phyloP scores from a whole-genome alignment of 2,329 filamentous ascomycete genomes.

The Raffaelea albimanens region DNA sequence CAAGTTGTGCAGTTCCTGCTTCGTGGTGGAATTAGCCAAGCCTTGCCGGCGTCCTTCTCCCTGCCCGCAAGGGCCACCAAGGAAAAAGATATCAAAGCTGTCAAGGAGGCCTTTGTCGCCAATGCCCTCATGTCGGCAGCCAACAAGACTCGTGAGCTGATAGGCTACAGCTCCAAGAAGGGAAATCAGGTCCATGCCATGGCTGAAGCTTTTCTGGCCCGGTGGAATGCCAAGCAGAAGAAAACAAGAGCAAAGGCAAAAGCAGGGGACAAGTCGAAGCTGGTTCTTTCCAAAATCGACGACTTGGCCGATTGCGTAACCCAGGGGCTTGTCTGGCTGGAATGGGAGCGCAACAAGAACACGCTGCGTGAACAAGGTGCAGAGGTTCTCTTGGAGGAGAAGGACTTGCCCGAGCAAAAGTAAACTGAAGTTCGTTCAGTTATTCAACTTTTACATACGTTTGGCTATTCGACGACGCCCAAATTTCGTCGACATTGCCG shows the following conservation, averaged over 20 bases:
- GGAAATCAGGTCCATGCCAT: slow-evolving; percentile 2
- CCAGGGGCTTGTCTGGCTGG: slow-evolving; percentile 67
- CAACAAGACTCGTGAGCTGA: no score
- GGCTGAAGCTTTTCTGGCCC: slow-evolving; percentile 8
- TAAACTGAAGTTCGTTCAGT: neutral
- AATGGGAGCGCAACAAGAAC: slow-evolving; percentile 58
- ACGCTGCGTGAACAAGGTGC: slow-evolving; percentile 21
- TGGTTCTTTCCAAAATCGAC: slow-evolving; percentile 53
- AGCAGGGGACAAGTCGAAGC: slow-evolving; percentile 5
- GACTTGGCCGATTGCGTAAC: slow-evolving; percentile 73
- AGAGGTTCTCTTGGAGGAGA: slow-evolving; percentile 11
- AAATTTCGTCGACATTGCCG: slow-evolving; percentile 41
- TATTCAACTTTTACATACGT: neutral
- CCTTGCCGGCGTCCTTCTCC: neutral
- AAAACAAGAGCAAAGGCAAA: neutral
- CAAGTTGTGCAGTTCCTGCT: slow-evolving; percentile 44
- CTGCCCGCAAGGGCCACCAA: slow-evolving; percentile 6
- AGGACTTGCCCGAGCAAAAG: neutral
- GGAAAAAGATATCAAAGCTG: slow-evolving; percentile 17
- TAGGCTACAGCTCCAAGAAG: no score
- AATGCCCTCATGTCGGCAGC: neutral
- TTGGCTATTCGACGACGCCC: slow-evolving; percentile 47
- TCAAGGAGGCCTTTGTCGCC: slow-evolving; percentile 14
- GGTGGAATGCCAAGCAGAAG: slow-evolving; percentile 9
- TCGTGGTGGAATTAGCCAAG: slow-evolving; percentile 11